Evolutionary conservation across 2,329 filamentous ascomycete genomes (phyloP), one percentile per base, ranked within the genome.

Genomic region (Fusarium pseudocircinatum): DNA sequence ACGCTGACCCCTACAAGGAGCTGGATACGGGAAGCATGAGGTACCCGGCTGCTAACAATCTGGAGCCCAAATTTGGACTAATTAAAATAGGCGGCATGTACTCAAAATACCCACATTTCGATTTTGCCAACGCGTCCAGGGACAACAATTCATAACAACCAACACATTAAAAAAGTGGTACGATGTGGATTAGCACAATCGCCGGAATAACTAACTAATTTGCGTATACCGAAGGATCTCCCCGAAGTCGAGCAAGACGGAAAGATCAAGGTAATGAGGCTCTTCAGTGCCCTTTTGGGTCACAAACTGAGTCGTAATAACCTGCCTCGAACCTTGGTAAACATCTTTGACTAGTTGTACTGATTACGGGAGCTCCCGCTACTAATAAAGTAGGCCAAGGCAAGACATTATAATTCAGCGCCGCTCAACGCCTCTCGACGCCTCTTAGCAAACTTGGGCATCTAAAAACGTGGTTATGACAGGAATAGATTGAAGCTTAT

Each of bases 361-460:
- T 24, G 47, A 2, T 14, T 2, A 20, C 47, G 47, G 30, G 47
- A 50, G 30, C 22, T 34, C 47, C 47, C 30, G 47, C 15, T 20
- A 8, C 16, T 50, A 50, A 15, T 22, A 10, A 7, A 4, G 15
- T 14, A 11, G 15, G 8, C 28, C 22, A 24, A 22, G 20, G 16
- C 15, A 11, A 6, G 20, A 11, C 13, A 2, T 28, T 3, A 14
- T 46, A 18, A 3, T 22, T 28, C 24, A 46, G 13, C 24, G 43
- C 13, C 24, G 13, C 24, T 22, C 2, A 8, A 28, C 43, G 43
- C 43, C 24, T 28, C 24, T 22, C 4, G 8, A 28, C 43, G 43
- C 43, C 24, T 28, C 24, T 46, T 13, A 9, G 16, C n/a, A 18
- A 18, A 0, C 1, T 5, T 24, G 5, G 6, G 6, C 1, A 1